phyloP scores from a whole-genome alignment of 495 filamentous ascomycete species.

The Opeltia flavorubescens region DNA sequence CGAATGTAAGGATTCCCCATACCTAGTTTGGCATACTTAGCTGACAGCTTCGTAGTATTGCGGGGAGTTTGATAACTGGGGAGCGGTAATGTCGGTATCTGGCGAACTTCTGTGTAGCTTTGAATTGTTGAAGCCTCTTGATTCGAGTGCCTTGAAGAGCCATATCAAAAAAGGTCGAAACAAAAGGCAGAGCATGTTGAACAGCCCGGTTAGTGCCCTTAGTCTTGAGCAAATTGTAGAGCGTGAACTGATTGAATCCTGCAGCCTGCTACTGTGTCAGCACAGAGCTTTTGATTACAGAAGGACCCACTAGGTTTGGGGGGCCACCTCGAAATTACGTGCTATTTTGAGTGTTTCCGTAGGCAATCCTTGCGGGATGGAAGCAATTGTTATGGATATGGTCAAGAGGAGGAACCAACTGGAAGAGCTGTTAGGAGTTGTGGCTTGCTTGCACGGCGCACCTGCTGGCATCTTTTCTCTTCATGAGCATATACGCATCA shows the following conservation, averaged over 20 bases:
- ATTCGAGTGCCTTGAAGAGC: conserved; percentile 92
- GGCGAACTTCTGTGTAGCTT: conserved; percentile 91
- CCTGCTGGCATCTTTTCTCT: background rate
- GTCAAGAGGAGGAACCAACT: no score
- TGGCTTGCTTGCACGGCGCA: no score
- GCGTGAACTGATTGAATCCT: background rate
- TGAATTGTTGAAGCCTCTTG: conserved; percentile 88
- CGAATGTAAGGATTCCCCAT: conserved; percentile 57
- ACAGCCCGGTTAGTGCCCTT: conserved; percentile 64
- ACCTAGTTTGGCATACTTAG: conserved; percentile 1
- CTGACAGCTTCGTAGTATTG: conserved; percentile 57
- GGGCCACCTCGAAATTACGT: background rate
- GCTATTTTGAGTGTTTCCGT: no score
- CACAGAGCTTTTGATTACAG: conserved; percentile 32
- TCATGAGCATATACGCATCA: background rate
- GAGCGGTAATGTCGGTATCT: conserved; percentile 96
- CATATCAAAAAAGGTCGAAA: conserved; percentile 98
- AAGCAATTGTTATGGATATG: no score
- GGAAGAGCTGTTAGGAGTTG: no score
- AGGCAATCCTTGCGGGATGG: no score
- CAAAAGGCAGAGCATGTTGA: conserved; percentile 80
- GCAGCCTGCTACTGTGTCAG: conserved; percentile 33
- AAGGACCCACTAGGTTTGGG: background rate
- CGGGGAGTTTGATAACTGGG: conserved; percentile 99
- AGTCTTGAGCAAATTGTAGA: background rate